Conservation (phyloP, 495 filamentous ascomycete species). For the Talaromyces stipitatus region DNA sequence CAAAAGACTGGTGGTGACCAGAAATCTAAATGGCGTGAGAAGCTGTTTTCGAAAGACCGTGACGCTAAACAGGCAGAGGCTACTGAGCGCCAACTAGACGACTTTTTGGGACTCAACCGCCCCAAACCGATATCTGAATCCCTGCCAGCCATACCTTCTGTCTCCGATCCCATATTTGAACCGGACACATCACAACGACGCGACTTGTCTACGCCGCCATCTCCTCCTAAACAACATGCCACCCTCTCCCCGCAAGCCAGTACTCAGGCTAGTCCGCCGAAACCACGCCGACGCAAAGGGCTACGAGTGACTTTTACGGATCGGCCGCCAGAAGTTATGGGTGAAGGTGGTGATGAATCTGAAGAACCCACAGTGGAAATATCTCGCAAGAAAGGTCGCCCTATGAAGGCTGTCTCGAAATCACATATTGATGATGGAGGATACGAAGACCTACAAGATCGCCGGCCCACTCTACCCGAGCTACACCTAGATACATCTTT, state of each 20-base stretch:
- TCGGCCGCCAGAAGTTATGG: conserved; percentile 66
- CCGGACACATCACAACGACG: conserved; percentile 13
- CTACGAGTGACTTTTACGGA: conserved; percentile 65
- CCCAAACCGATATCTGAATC: conserved; percentile 13
- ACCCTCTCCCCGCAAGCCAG: conserved; percentile 7
- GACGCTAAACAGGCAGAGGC: conserved; percentile 14
- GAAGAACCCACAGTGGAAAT: conserved; percentile 63
- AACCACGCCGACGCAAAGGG: conserved; percentile 46
- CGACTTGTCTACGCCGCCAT: conserved; percentile 14
- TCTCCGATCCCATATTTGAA: not conserved
- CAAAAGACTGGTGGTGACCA: conserved; percentile 7
- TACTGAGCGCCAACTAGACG: conserved; percentile 38
- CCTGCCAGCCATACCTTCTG: not conserved
- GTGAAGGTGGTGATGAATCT: conserved; percentile 79
- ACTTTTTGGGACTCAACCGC: conserved; percentile 33
- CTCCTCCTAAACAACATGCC: conserved; percentile 6
- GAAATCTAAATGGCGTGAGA: conserved; percentile 39
- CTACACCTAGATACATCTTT: conserved; percentile 36
- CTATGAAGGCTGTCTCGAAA: conserved; percentile 21
- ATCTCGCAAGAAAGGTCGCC: conserved; percentile 39
- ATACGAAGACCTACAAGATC: conserved; percentile 6
- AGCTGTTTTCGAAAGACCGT: conserved; percentile 41
- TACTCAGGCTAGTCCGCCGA: conserved; percentile 10
- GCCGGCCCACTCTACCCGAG: conserved; percentile 11
- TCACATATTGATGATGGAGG: not conserved